A percentile compares a stretch with the other conserved stretches of the same genome.
These are phyloP conservation scores for Rhodotorula babjevae DNA, from an alignment of 768 basidiomycete genomes.

Conservation along the genomic window DNA sequence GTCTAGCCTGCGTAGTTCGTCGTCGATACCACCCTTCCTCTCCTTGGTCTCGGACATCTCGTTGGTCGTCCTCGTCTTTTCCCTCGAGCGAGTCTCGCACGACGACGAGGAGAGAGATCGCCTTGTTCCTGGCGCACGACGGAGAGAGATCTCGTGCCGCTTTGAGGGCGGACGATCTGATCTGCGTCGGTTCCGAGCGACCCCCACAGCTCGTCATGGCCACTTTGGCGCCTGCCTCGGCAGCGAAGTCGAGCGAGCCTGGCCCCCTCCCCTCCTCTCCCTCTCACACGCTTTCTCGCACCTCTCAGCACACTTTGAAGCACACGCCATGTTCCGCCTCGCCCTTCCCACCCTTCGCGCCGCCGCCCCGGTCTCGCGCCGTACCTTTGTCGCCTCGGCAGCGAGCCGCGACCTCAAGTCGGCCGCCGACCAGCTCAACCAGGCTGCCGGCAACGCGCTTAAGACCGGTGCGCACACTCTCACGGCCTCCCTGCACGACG, in stretches of 20 bases:
- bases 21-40: background rate
- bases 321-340: slow-evolving; percentile 2
- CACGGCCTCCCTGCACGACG: no score
- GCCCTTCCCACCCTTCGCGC: slow-evolving; percentile 34
- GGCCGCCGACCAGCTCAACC: slow-evolving; percentile 49
- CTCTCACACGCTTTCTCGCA: background rate
- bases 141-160: no score
- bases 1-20: no score
- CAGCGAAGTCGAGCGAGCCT: no score
- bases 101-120: no score
- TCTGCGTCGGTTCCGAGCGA: no score
- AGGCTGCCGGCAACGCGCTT: slow-evolving; percentile 1
- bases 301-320: background rate
- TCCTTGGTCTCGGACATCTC: no score
- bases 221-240: no score
- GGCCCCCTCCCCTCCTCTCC: background rate
- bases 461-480: background rate
- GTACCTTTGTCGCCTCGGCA: slow-evolving; percentile 47
- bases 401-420: slow-evolving; percentile 46
- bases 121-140: no score
- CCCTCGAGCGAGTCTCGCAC: no score
- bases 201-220: no score
- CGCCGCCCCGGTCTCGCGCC: slow-evolving; percentile 25
- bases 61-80: background rate
- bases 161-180: no score